phyloP scores from a whole-genome alignment of 192 early-diverging fungal species.

The Pilaira anomala region DNA sequence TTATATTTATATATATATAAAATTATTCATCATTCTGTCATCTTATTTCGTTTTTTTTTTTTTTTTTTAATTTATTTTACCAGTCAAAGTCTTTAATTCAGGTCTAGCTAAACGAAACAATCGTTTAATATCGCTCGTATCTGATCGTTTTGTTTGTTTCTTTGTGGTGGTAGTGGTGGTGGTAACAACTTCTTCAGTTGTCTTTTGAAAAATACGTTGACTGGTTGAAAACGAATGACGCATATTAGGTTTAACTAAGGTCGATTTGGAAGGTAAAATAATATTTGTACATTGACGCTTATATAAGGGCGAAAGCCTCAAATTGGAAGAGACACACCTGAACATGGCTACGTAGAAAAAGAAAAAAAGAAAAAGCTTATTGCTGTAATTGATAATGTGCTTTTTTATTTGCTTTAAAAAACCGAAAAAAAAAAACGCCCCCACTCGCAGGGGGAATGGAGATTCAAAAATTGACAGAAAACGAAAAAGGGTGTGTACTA shows the following conservation, averaged over 20 bases:
- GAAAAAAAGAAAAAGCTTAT: no score
- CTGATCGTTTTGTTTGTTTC: conserved; percentile 5
- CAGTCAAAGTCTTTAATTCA: conserved; percentile 31
- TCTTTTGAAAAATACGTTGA: background rate
- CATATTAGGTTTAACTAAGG: background rate
- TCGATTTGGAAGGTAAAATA: background rate
- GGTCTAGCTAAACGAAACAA: conserved; percentile 26
- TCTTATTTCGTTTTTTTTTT: background rate
- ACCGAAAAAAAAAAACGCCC: no score
- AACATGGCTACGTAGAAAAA: background rate
- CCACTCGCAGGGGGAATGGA: no score
- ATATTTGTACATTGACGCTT: background rate
- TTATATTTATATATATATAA: no score
- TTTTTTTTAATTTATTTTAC: conserved; percentile 15
- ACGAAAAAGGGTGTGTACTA: no score
- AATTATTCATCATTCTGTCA: background rate
- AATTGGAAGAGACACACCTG: conserved; percentile 8
- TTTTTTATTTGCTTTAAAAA: no score
- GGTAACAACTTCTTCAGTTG: background rate
- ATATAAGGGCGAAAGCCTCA: conserved; percentile 1
- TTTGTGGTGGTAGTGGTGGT: background rate
- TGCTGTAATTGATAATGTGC: no score
- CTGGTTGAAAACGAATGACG: background rate
- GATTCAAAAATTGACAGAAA: no score
- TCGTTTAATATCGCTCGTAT: conserved; percentile 14